phyloP scores from a whole-genome alignment of 768 basidiomycete species.

The Artomyces pyxidatus region DNA sequence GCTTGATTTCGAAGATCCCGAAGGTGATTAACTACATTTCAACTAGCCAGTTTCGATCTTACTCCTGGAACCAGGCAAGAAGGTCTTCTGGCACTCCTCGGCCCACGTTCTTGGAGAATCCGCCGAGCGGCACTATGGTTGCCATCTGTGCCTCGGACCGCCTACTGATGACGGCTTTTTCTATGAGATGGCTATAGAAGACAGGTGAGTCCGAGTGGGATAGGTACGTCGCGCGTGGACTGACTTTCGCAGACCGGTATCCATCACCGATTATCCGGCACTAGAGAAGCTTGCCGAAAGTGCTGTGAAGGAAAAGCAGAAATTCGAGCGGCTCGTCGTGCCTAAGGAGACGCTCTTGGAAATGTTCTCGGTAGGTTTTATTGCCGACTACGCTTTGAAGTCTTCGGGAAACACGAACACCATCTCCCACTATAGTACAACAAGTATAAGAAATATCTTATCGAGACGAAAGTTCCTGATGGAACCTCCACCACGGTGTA shows the following conservation, averaged over 20 bases:
- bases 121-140: conserved; percentile 92
- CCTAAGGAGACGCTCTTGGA: conserved; percentile 92
- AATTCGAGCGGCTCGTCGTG: conserved; percentile 89
- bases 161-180: conserved; percentile 98
- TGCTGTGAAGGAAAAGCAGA: conserved; percentile 94
- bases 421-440: conserved; percentile 63
- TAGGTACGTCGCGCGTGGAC: neutral
- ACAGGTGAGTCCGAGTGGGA: conserved; percentile 38
- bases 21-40: conserved; percentile 40
- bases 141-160: conserved; percentile 93
- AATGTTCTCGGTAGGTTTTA: conserved; percentile 74
- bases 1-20: conserved; percentile 87
- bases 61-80: conserved; percentile 55
- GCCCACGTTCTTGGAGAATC: conserved; percentile 98
- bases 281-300: conserved; percentile 84
- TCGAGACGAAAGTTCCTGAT: conserved; percentile 92
- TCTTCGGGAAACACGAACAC: conserved; percentile 1
- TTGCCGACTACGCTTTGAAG: neutral
- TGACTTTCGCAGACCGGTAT: conserved; percentile 48
- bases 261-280: conserved; percentile 74
- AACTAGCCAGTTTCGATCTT: neutral
- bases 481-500: conserved; percentile 96
- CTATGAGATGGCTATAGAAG: conserved; percentile 94
- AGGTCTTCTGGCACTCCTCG: conserved; percentile 99
- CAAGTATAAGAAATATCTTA: conserved; percentile 95